These are phyloP conservation scores for Rhododendron griersonianum DNA, from an alignment of 148 eudicot genomes.

Conservation along the genomic window DNA sequence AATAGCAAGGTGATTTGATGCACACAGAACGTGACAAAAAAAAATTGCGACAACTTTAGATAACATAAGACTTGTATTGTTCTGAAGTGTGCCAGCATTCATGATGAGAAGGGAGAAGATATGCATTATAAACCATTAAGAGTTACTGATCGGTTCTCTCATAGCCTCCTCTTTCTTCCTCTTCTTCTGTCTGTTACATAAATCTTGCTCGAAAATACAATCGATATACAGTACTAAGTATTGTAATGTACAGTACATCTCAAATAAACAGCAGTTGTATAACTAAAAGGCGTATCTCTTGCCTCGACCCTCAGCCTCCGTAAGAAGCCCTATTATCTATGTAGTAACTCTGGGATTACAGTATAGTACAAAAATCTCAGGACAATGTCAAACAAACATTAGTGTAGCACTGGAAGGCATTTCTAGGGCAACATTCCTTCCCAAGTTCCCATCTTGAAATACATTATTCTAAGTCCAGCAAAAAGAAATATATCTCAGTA, in stretches of 20 bases:
- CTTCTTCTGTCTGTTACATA: too few species aligned
- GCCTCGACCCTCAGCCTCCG: neutral
- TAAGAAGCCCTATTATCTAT: neutral
- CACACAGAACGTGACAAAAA: neutral
- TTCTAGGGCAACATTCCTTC: neutral
- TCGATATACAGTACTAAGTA: too few species aligned
- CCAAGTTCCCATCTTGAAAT: neutral
- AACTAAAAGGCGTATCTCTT: neutral
- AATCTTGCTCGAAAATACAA: too few species aligned
- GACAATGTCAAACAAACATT: neutral
- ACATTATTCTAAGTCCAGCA: too few species aligned
- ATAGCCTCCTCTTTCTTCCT: too few species aligned
- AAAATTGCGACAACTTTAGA: neutral
- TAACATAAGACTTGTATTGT: neutral
- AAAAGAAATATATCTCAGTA: neutral
- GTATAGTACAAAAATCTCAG: neutral
- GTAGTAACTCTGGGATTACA: neutral
- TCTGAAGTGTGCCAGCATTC: neutral
- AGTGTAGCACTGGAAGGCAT: neutral
- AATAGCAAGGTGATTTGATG: neutral
- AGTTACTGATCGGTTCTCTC: too few species aligned
- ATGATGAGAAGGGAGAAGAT: neutral
- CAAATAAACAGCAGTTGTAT: neutral
- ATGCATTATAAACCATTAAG: too few species aligned
- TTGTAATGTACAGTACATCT: neutral